Evolutionary conservation across 2,329 filamentous ascomycete species (phyloP).

Genomic region (Pyrenophora seminiperda): DNA sequence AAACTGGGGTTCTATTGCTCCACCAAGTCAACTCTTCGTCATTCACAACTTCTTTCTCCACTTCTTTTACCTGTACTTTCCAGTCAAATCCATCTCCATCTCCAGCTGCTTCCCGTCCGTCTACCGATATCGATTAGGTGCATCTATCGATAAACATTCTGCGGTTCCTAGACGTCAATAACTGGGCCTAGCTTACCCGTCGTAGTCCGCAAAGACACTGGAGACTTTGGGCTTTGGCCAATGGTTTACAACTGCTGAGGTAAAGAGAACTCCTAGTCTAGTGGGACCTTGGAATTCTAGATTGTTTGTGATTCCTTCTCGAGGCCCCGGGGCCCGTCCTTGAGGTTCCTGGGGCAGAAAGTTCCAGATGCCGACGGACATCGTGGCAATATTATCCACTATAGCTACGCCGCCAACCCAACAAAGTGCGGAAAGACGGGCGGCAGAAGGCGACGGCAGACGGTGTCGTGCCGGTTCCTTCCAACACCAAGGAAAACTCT

Average conservation of each 20-base stretch:
- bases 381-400: background rate
- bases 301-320: background rate
- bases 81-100: background rate
- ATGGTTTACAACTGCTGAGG: background rate
- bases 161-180: too few relatives aligned
- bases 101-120: background rate
- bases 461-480: too few relatives aligned
- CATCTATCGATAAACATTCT: constrained; percentile 8
- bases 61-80: background rate
- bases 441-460: too few relatives aligned
- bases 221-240: background rate
- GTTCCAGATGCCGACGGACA: background rate
- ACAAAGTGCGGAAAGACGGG: too few relatives aligned
- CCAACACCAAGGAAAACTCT: too few relatives aligned
- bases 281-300: background rate
- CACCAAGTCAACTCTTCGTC: constrained; percentile 8
- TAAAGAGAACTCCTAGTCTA: background rate
- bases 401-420: too few relatives aligned
- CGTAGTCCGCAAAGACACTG: background rate
- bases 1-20: constrained; percentile 1
- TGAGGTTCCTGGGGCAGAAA: background rate
- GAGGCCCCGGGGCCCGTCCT: background rate
- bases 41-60: background rate
- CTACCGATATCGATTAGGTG: constrained; percentile 11
- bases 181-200: background rate